Percentiles rank a stretch among this genome's conserved stretches.
Conservation (phyloP, 805 yeast species). For the Metschnikowia chrysomelidarum region DNA sequence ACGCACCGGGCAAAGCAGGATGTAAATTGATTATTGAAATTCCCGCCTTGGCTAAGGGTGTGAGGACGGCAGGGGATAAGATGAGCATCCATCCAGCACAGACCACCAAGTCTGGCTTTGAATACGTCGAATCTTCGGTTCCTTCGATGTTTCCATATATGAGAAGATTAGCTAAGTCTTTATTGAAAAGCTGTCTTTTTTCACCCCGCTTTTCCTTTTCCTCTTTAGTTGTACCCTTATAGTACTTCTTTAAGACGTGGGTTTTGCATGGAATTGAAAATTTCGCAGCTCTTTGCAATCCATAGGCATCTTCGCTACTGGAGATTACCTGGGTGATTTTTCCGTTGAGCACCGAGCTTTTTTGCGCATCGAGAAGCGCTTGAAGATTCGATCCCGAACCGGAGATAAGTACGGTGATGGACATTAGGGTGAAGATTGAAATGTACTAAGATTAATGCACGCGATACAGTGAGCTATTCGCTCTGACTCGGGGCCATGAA, state of each 20-base stretch:
- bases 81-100: slow-evolving; percentile 99
- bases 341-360: slow-evolving; percentile 44
- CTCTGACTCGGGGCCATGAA: slow-evolving; percentile 6
- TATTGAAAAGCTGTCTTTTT: slow-evolving; percentile 72
- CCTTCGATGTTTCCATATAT: slow-evolving; percentile 46
- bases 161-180: slow-evolving; percentile 71
- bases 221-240: slow-evolving; percentile 70
- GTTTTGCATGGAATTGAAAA: slow-evolving; percentile 68
- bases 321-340: slow-evolving; percentile 78
- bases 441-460: slow-evolving; percentile 1
- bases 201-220: slow-evolving; percentile 52
- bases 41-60: slow-evolving; percentile 55
- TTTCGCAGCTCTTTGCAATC: slow-evolving; percentile 72
- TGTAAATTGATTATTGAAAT: slow-evolving; percentile 89
- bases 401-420: slow-evolving; percentile 78
- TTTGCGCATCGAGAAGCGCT: slow-evolving; percentile 79
- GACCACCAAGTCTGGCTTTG: slow-evolving; percentile 79
- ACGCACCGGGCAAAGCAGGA: slow-evolving; percentile 96
- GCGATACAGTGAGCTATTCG: slow-evolving; percentile 2
- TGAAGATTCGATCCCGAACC: slow-evolving; percentile 96
- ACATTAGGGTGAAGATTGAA: slow-evolving; percentile 6
- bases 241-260: slow-evolving; percentile 72
- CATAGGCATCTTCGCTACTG: slow-evolving; percentile 83
- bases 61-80: slow-evolving; percentile 71
- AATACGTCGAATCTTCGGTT: slow-evolving; percentile 26